Evolutionary conservation across 306 rosid genomes (phyloP), one percentile per base, ranked within the genome.

Genomic region (Lathyrus sativus): DNA sequence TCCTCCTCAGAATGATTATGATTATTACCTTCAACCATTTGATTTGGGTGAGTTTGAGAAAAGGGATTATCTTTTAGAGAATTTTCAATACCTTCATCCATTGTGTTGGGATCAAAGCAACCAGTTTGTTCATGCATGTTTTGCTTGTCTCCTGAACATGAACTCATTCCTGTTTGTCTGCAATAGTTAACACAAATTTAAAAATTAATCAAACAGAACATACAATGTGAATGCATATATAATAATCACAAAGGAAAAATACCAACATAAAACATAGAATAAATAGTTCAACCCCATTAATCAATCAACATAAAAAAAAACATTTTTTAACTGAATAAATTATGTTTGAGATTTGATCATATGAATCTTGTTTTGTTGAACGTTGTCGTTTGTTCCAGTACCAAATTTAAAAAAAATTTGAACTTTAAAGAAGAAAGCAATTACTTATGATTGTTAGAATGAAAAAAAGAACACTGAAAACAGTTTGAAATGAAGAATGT

Each of bases 61-160:
- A 35, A 35, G 76, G 68, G 5, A 50, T 54, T 55, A 22, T 60
- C 56, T 70, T 41, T 66, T n/a, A 62, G 65, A 49, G 68, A 51
- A 31, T 35, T 68, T 61, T 50, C 28, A 50, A 57, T 41, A 67
- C 68, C 79, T 61, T 84, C 95, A 59, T 83, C 44, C 74, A 76
- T 76, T 72, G 80, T 45, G 75, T 73, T 77, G 67, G 90, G 82
- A 72, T 92, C 95, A 82, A 82, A 87, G 72, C 89, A 80, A 74
- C 82, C 73, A 54, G 62, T 61, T 42, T 78, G 83, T 14, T 82
- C 86, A 78, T 78, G 79, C 86, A 78, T 74, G 46, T 75, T 65
- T 74, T 67, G 66, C 79, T 42, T 74, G 78, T 71, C 73, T 61
- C 62, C 79, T 54, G 59, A 39, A 69, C 68, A 76, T 61, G 59